These are phyloP conservation scores for Trichoderma brevicompactum DNA, from an alignment of 2,329 filamentous ascomycete species.

Conservation along the genomic window DNA sequence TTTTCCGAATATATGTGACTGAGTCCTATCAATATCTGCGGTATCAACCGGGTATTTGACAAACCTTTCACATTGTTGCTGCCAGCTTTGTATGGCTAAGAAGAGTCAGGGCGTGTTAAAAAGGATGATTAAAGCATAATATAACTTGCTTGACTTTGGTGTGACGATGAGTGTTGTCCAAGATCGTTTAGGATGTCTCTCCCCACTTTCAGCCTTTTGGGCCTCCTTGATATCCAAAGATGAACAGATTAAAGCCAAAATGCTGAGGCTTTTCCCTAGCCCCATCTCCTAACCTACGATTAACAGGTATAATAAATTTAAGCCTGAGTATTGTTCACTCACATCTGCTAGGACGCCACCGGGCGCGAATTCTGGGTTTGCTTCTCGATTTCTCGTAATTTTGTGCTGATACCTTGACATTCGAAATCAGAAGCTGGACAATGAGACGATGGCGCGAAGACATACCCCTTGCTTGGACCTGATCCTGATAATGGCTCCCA, in stretches of 20 bases:
- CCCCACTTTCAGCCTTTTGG: not conserved
- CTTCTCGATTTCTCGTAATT: not conserved
- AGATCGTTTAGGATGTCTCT: conserved; percentile 28
- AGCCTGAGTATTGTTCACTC: not conserved
- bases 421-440: not conserved
- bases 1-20: not conserved
- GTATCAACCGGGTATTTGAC: not conserved
- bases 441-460: not conserved
- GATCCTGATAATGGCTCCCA: not conserved
- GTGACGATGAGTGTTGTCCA: conserved; percentile 34
- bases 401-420: not conserved
- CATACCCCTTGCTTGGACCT: not conserved
- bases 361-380: not conserved
- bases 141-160: conserved; percentile 28
- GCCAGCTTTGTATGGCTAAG: conserved; percentile 40
- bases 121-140: rapidly evolving
- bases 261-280: conserved; percentile 41
- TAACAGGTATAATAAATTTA: not conserved
- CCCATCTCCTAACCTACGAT: conserved; percentile 41
- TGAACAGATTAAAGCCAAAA: conserved; percentile 38
- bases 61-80: conserved; percentile 30
- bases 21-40: not conserved
- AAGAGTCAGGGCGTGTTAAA: conserved; percentile 21
- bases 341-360: conserved; percentile 8
- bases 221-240: conserved; percentile 34